Percentiles rank a stretch among this genome's conserved stretches.
phyloP scores from a whole-genome alignment of 1,284 basidiomycete genomes.

The Fistulina hepatica region DNA sequence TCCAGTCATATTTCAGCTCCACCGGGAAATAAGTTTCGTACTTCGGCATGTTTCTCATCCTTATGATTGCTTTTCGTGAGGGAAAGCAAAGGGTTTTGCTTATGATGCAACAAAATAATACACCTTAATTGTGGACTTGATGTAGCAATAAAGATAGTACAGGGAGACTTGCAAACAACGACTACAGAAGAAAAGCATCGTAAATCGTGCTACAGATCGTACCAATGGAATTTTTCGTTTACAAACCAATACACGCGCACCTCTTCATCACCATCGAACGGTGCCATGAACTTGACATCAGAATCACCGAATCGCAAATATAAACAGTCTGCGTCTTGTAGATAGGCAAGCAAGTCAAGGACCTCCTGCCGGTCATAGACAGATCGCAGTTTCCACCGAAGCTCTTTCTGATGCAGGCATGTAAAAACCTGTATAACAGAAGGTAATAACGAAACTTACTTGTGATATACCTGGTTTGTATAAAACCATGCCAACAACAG shows the following conservation, averaged over 20 bases:
- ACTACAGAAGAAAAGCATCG: neutral
- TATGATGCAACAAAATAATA: too few relatives aligned
- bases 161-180: too few relatives aligned
- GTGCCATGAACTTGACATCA: slow-evolving; percentile 17
- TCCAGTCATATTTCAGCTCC: too few relatives aligned
- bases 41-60: too few relatives aligned
- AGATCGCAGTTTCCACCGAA: slow-evolving; percentile 53
- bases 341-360: slow-evolving; percentile 47
- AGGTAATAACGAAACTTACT: slow-evolving; percentile 31
- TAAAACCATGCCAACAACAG: slow-evolving; percentile 55
- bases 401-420: slow-evolving; percentile 37
- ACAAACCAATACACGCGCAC: slow-evolving; percentile 30
- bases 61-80: too few relatives aligned
- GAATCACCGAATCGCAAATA: slow-evolving; percentile 23
- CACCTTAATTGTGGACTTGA: too few relatives aligned
- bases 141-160: too few relatives aligned
- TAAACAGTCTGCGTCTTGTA: slow-evolving; percentile 41
- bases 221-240: slow-evolving; percentile 18
- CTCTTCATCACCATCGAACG: slow-evolving; percentile 43
- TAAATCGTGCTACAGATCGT: slow-evolving; percentile 7
- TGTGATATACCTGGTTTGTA: slow-evolving; percentile 65
- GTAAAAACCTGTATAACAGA: neutral
- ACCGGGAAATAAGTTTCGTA: too few relatives aligned
- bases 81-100: too few relatives aligned
- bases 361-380: slow-evolving; percentile 72